phyloP scores from a whole-genome alignment of 257 asterid species.

The Nicotiana benthamiana region DNA sequence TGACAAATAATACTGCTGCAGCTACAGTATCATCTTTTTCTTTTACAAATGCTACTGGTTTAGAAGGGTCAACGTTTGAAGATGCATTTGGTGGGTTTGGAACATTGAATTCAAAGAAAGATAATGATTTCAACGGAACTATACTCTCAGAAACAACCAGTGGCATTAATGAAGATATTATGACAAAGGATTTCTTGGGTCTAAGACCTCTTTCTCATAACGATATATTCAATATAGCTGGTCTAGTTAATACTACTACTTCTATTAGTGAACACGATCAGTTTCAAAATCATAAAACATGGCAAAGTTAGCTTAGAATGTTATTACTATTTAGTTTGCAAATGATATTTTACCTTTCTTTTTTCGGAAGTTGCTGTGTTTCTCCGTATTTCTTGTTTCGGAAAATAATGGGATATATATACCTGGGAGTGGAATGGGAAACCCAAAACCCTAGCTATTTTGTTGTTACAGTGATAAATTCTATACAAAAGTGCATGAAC shows the following conservation, averaged over 20 bases:
- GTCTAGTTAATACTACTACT: conserved; percentile 18
- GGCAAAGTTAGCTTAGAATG: conserved; percentile 35
- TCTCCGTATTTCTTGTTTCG: not conserved
- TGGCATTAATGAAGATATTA: not conserved
- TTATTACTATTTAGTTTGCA: no score
- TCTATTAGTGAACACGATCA: conserved; percentile 17
- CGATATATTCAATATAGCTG: conserved; percentile 51
- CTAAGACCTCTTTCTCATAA: conserved; percentile 55
- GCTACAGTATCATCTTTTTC: conserved; percentile 6
- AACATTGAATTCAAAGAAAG: conserved; percentile 17
- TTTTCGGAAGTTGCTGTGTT: not conserved
- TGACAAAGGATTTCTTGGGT: conserved; percentile 84
- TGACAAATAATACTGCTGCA: conserved; percentile 24
- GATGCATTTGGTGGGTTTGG: conserved; percentile 46
- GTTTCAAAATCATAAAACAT: conserved; percentile 30
- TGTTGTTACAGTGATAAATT: no score
- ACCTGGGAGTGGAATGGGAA: not conserved
- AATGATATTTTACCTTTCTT: no score
- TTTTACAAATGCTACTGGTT: conserved; percentile 16
- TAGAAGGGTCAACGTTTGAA: conserved; percentile 36
- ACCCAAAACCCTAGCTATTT: not conserved
- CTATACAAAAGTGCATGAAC: no score
- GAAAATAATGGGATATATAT: not conserved
- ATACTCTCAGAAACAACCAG: no score
- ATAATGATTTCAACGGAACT: conserved; percentile 13